Evolutionary conservation across 2,329 filamentous ascomycete genomes (phyloP), one percentile per base, ranked within the genome.

Genomic region (Bipolaris oryzae): DNA sequence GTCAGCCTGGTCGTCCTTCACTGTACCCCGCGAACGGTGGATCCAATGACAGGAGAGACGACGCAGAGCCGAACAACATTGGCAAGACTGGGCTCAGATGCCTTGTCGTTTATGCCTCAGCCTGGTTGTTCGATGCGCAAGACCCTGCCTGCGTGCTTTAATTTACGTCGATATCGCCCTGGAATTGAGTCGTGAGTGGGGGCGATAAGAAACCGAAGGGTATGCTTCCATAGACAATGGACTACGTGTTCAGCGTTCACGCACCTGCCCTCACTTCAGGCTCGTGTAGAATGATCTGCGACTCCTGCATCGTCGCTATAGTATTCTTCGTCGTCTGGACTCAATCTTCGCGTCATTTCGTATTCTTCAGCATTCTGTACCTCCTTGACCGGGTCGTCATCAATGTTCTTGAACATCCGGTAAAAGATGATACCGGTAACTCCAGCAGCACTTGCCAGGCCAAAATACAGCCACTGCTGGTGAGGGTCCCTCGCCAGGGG

Each of bases 401-500:
- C 63, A 16, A 66, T 13, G 13, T 43, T 34, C 20, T 25, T 60
- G 75, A 83, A 85, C 44, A 78, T 63, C 31, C 77, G 25, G 73
- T 79, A 87, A 74, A 89, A 89, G 53, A 83, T 60, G 28, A 78
- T 75, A 20, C 84, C 84, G 3, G 80, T 77, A 1, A 78, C 25
- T 50, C 80, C 80, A 0, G 83, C 81, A 15, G 79, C 79, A 50
- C 76, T 66, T 5, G 81, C 81, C n/a, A 89, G 74, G 18, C 84
- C 84, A 21, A 80, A 78, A 66, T 89, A 89, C 81, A 90, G 83
- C 85, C 86, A 89, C 55, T 87, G 68, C 64, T 89, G 82, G 62
- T 85, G 80, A 20, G 88, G 89, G 69, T 91, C 85, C 54, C 82
- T 82, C 6, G 85, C 83, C 5, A 81, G 76, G 0, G 87, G 85